A percentile compares a stretch with the other conserved stretches of the same genome.
These are phyloP conservation scores for Asterionellopsis glacialis DNA, from an alignment of 108 stramenopile species.

Conservation along the genomic window DNA sequence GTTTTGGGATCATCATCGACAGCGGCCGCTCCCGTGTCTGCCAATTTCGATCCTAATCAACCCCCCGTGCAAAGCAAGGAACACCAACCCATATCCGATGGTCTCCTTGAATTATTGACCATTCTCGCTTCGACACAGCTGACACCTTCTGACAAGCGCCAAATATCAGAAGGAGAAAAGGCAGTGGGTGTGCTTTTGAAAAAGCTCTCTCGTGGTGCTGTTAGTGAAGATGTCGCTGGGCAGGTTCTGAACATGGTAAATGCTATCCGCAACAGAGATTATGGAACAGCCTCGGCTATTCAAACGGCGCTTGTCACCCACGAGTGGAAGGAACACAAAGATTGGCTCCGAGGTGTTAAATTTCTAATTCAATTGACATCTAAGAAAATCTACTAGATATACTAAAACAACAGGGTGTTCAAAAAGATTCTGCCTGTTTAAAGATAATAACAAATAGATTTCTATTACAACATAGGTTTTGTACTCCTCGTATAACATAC, in stretches of 20 bases:
- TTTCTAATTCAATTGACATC: conserved; percentile 81
- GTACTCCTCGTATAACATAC: too few relatives aligned
- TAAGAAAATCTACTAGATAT: conserved; percentile 27
- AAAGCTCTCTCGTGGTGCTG: conserved; percentile 55
- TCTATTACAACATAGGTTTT: too few relatives aligned
- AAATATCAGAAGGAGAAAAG: conserved; percentile 73
- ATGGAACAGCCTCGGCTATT: conserved; percentile 47
- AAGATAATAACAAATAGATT: too few relatives aligned
- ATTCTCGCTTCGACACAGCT: conserved; percentile 26
- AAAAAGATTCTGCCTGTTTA: too few relatives aligned
- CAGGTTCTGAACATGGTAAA: conserved; percentile 44
- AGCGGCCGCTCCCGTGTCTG: conserved; percentile 58
- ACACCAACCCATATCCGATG: conserved; percentile 47
- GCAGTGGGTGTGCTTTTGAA: conserved; percentile 71
- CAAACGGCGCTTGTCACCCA: conserved; percentile 74
- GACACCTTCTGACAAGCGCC: conserved; percentile 63
- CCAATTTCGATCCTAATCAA: conserved; percentile 40
- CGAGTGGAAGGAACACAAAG: conserved; percentile 91
- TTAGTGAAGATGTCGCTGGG: conserved; percentile 48
- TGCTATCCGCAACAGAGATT: conserved; percentile 55
- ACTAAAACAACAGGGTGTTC: too few relatives aligned
- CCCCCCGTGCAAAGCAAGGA: conserved; percentile 48
- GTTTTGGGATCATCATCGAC: conserved; percentile 20
- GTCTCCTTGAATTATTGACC: conserved; percentile 48
- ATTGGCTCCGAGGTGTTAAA: conserved; percentile 96